Evolutionary conservation across 306 rosid genomes (phyloP), one percentile per base, ranked within the genome.

Genomic region (Cucurbita moschata): DNA sequence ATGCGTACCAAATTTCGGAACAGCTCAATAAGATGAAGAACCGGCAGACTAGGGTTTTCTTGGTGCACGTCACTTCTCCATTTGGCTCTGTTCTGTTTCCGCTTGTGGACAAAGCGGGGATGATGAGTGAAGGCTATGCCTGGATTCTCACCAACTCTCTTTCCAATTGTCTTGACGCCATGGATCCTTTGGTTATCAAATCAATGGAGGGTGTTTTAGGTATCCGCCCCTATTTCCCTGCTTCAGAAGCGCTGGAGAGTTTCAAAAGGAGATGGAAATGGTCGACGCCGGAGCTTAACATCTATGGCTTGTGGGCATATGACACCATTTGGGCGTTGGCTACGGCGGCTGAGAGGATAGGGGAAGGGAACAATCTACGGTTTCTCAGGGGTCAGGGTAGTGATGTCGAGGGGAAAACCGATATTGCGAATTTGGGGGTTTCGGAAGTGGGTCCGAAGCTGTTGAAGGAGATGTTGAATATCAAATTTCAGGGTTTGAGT

Each of bases 121-220:
- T 82, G 83, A 80, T 82, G 77, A 46, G 8, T 2, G 50, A 38
- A 70, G 79, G 79, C 42, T 77, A 61, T 55, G 79, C 75, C 63
- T 85, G 80, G 83, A 35, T 80, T 26, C 44, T 76, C 59, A 80
- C 83, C 1, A 52, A 76, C 39, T 75, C 76, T 5, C 30, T 85
- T 16, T 80, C 86, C 15, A n/a, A 51, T 23, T 26, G 60, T 40
- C 18, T 82, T 4, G 8, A 69, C 62, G 66, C 80, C 2, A 12
- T 18, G 63, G 71, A 44, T 53, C 71, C 14, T 53, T 13, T 65
- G 19, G 54, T 61, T 10, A 54, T 78, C 50, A 71, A 77, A 7
- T 81, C 77, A 5, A 82, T 81, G 89, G 83, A 83, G 72, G 89
- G 89, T 23, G 81, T 81, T 1, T 15, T 81, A 60, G 87, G 89